Base-by-base conservation (phyloP, 139 green algal species). In the Auxenochlorella pyrenoidosa region DNA sequence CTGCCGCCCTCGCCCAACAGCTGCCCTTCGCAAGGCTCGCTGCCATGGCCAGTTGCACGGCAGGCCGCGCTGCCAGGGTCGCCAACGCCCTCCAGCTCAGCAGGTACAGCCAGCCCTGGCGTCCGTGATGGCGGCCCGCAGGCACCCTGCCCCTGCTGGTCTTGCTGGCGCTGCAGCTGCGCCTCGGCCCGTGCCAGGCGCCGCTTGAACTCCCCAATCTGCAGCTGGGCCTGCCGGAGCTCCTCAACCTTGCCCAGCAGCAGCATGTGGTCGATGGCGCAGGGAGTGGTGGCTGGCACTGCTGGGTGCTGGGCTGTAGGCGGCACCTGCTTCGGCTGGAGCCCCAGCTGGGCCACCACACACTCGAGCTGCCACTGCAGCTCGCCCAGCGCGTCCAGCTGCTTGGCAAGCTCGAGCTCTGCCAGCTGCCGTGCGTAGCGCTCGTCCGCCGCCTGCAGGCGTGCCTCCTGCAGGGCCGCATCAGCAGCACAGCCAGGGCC, bases 181-280 rank as follows among this genome's bases (percentile, higher is more conserved):
- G 26, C 44, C 66, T 86, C 82, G 36, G 82, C 22, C 0, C 4
- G 2, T 5, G 44, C 65, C 21, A 86, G 66, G 6, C 92, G 32
- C 88, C 73, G 88, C 32, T 96, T 92, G 58, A 91, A 93, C 3
- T 92, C 89, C 75, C 96, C 90, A 6, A 95, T 93, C 40, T 96
- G 90, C 26, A 90, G 88, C 36, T 94, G 93, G 71, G 94, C 88
- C 83, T 75, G 34, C 10, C 90, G 54, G 21, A 82, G 24, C 28
- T 76, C 60, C 60, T 83, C 86, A 79, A 70, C 40, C 63, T 86
- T 86, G 10, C 43, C 44, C 32, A 79, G 66, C 41, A 86, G 65
- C 65, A 79, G 43, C 82, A 86, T 76, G 63, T 76, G 41, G 63
- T 85, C 80, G 8, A 85, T 66, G 47, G 38, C 21, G 1, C 21